Percentiles rank a stretch among this genome's conserved stretches.
These are phyloP conservation scores for Gossypium trilobum DNA, from an alignment of 441 rosid genomes.

Conservation along the genomic window DNA sequence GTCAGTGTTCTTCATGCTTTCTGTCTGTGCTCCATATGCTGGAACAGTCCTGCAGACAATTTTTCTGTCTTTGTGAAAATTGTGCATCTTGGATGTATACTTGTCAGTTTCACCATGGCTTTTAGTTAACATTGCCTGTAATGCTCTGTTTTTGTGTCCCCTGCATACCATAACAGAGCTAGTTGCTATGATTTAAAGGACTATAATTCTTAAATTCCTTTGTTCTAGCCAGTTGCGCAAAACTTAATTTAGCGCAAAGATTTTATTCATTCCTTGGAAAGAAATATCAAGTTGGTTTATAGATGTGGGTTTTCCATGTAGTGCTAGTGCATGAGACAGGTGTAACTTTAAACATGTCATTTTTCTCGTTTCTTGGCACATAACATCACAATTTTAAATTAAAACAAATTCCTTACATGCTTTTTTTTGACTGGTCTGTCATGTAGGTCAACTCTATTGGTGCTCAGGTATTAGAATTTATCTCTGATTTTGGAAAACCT, in stretches of 20 bases:
- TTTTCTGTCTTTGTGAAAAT: background rate
- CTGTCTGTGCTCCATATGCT: no score
- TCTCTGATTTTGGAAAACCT: conserved; percentile 90
- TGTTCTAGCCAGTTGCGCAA: background rate
- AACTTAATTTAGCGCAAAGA: background rate
- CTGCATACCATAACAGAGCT: background rate
- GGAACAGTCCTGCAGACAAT: background rate
- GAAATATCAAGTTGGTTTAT: conserved; percentile 5
- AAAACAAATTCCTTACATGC: background rate
- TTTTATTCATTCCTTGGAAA: background rate
- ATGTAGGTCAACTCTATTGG: conserved; percentile 84
- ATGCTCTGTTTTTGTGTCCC: background rate
- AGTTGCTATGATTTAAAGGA: conserved; percentile 1
- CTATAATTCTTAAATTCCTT: background rate
- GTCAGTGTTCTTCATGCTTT: conserved; percentile 9
- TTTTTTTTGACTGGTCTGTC: conserved; percentile 10
- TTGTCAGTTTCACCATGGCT: background rate
- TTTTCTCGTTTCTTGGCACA: background rate
- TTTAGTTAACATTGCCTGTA: conserved; percentile 3
- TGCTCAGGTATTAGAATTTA: conserved; percentile 80
- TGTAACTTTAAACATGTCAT: background rate
- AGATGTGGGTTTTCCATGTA: background rate
- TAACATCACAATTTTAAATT: background rate
- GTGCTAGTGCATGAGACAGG: background rate
- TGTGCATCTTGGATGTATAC: background rate